Evolutionary conservation across 495 filamentous ascomycete genomes (phyloP).

Genomic region (Tuber microsphaerosporum): DNA sequence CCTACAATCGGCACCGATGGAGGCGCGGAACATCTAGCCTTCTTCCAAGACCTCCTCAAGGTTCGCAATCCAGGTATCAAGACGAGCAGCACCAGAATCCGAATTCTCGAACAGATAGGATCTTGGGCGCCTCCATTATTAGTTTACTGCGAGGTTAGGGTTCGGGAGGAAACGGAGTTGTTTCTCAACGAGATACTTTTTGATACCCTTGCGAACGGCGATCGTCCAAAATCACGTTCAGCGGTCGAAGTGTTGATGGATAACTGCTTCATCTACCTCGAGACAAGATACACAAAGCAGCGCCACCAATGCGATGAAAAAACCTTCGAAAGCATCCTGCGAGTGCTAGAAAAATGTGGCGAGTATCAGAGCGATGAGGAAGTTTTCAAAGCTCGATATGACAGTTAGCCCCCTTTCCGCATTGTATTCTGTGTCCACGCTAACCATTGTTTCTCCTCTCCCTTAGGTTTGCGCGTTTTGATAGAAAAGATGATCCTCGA

Average conservation of each 20-base stretch:
- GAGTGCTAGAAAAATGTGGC: slow-evolving; percentile 35
- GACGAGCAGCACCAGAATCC: slow-evolving; percentile 44
- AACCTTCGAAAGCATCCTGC: slow-evolving; percentile 34
- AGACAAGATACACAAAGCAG: slow-evolving; percentile 33
- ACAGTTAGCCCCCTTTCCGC: slow-evolving; percentile 29
- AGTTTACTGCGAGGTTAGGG: slow-evolving; percentile 52
- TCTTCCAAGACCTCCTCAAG: slow-evolving; percentile 50
- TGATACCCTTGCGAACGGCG: slow-evolving; percentile 40
- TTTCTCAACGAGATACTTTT: slow-evolving; percentile 56
- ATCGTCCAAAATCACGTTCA: slow-evolving; percentile 25
- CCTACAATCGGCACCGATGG: slow-evolving; percentile 53
- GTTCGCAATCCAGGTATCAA: slow-evolving; percentile 45
- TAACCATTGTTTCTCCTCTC: neutral
- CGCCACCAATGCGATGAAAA: slow-evolving; percentile 40
- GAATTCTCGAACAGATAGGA: slow-evolving; percentile 52
- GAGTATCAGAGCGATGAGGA: slow-evolving; percentile 37
- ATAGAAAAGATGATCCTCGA: slow-evolving; percentile 41
- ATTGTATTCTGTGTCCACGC: neutral
- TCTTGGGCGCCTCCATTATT: slow-evolving; percentile 64
- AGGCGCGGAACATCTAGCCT: slow-evolving; percentile 54
- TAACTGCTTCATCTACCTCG: slow-evolving; percentile 38
- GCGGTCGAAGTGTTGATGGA: slow-evolving; percentile 33
- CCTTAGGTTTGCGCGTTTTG: slow-evolving; percentile 29
- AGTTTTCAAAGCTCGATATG: slow-evolving; percentile 36
- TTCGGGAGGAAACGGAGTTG: slow-evolving; percentile 52